These are phyloP conservation scores for Cicer pinnatifidum DNA, from an alignment of 306 rosid genomes.

Conservation along the genomic window DNA sequence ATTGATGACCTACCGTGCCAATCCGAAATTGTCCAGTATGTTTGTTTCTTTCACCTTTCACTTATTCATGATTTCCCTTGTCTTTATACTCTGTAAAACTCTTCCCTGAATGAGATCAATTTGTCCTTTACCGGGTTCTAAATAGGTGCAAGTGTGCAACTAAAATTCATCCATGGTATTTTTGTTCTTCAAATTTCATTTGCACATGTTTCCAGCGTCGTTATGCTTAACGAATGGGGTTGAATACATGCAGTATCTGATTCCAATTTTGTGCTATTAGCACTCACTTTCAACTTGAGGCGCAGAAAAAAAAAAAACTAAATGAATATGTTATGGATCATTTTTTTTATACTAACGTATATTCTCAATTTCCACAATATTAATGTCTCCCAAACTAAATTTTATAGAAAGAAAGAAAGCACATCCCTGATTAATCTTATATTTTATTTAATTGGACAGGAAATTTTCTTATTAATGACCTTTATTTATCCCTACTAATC, in stretches of 20 bases:
- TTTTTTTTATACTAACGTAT: not conserved
- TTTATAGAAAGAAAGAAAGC: slow-evolving; percentile 33
- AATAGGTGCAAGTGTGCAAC: slow-evolving; percentile 26
- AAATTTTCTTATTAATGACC: slow-evolving; percentile 11
- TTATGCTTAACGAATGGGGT: not conserved
- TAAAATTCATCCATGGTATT: slow-evolving; percentile 41
- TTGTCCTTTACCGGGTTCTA: slow-evolving; percentile 26
- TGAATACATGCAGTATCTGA: slow-evolving; percentile 1
- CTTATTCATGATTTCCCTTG: slow-evolving; percentile 13
- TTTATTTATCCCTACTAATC: slow-evolving; percentile 7
- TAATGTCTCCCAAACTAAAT: slow-evolving; percentile 32
- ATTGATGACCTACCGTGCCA: slow-evolving; percentile 79
- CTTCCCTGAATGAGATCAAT: slow-evolving; percentile 30
- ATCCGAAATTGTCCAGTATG: slow-evolving; percentile 85
- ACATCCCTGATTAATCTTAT: not conserved
- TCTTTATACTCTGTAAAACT: slow-evolving; percentile 14
- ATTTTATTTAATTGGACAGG: slow-evolving; percentile 11
- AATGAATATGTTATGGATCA: not conserved
- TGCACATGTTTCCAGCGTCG: slow-evolving; percentile 13
- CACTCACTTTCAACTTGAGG: slow-evolving; percentile 30
- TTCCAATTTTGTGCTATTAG: slow-evolving; percentile 34
- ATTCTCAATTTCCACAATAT: slow-evolving; percentile 6
- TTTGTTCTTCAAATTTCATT: slow-evolving; percentile 32
- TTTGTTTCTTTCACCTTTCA: slow-evolving; percentile 39
- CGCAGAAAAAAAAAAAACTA: slow-evolving; percentile 11